A percentile compares a stretch with the other conserved stretches of the same genome.
Evolutionary conservation across 2,329 filamentous ascomycete genomes (phyloP).

Genomic region (Penicillium thymicola): DNA sequence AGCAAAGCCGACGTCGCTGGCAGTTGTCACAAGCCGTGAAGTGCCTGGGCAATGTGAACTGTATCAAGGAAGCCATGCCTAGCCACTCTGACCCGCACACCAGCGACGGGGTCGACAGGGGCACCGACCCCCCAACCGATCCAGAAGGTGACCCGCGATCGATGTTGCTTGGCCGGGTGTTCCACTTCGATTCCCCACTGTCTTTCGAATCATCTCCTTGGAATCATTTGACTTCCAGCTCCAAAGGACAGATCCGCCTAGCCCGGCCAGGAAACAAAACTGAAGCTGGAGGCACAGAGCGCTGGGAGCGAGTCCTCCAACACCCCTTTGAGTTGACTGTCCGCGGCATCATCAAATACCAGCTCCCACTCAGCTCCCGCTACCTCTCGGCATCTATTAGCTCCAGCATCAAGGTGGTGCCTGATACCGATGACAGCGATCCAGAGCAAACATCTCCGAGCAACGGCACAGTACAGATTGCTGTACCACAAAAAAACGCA

Average conservation of each 20-base stretch:
- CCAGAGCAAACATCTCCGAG: constrained; percentile 17
- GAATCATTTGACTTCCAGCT: constrained; percentile 66
- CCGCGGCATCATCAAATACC: constrained; percentile 84
- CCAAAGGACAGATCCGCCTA: constrained; percentile 79
- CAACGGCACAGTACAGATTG: constrained; percentile 30
- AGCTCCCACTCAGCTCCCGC: constrained; percentile 57
- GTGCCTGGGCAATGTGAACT: constrained; percentile 22
- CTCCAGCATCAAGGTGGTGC: constrained; percentile 40
- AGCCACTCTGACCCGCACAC: constrained; percentile 12
- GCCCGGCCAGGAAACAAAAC: constrained; percentile 83
- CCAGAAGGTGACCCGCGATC: constrained; percentile 66
- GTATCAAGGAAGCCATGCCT: constrained; percentile 15
- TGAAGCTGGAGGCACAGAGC: constrained; percentile 71
- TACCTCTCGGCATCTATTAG: constrained; percentile 51
- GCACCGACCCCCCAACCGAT: constrained; percentile 59
- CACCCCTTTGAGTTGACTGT: constrained; percentile 93
- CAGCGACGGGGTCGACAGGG: constrained; percentile 49
- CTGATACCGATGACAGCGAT: constrained; percentile 32
- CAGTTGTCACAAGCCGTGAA: constrained; percentile 29
- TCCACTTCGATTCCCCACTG: constrained; percentile 80
- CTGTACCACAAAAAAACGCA: constrained; percentile 4
- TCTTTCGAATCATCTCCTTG: constrained; percentile 89
- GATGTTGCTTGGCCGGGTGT: constrained; percentile 87
- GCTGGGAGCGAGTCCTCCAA: constrained; percentile 87
- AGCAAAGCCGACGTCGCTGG: constrained; percentile 35